phyloP scores from a whole-genome alignment of 2,329 filamentous ascomycete genomes.

The Ophiostoma sp. region DNA sequence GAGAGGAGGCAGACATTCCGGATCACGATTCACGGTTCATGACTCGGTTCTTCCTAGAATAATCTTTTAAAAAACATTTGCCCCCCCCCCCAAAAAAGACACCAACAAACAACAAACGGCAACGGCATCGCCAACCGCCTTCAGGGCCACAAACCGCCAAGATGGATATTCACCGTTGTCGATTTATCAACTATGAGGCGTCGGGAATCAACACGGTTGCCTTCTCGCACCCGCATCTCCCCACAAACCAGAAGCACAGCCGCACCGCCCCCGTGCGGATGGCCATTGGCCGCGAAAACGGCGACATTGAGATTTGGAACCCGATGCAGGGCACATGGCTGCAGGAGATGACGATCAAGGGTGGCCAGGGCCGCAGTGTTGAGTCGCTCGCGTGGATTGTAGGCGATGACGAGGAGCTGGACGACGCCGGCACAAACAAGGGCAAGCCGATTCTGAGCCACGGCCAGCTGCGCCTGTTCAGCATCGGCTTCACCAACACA shows the following conservation, averaged over 20 bases:
- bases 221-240: conserved; percentile 69
- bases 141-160: conserved; percentile 1
- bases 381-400: conserved; percentile 91
- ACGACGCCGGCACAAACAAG: conserved; percentile 46
- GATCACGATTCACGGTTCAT: neutral
- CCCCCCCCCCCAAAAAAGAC: neutral
- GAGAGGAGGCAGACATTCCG: neutral
- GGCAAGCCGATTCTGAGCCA: conserved; percentile 52
- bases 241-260: conserved; percentile 42
- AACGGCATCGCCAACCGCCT: neutral
- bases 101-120: neutral
- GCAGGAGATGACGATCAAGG: conserved; percentile 79
- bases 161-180: conserved; percentile 96
- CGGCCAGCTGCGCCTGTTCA: conserved; percentile 82
- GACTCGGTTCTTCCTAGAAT: neutral
- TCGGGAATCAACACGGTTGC: conserved; percentile 91
- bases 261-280: conserved; percentile 63
- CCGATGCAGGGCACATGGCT: conserved; percentile 76
- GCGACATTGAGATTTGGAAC: conserved; percentile 98
- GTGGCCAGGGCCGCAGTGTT: conserved; percentile 78
- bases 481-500: conserved; percentile 86
- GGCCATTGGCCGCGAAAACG: conserved; percentile 86
- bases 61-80: no score
- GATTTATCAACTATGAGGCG: conserved; percentile 88
- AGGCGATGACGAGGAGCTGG: conserved; percentile 67